Evolutionary conservation across 495 filamentous ascomycete genomes (phyloP).

Genomic region (Pseudomonodictys pantanalensis): DNA sequence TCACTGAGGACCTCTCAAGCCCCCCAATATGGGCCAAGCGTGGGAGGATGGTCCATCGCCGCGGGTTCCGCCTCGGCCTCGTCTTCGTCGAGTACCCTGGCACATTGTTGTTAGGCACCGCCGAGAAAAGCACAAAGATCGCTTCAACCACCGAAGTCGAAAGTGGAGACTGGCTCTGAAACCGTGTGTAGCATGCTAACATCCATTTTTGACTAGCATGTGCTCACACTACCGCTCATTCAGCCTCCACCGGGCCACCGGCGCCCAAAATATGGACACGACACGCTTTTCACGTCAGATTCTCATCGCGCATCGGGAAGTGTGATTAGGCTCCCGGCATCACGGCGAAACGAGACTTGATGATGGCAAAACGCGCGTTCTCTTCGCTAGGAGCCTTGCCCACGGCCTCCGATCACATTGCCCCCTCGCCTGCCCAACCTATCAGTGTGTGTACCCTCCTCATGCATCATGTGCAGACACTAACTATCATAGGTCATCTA

Average conservation of each 20-base stretch:
- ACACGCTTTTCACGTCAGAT: slow-evolving; percentile 5
- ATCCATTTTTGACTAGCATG: slow-evolving; percentile 7
- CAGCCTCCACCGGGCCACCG: slow-evolving; percentile 20
- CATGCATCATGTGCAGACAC: background rate
- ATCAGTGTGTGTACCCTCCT: background rate
- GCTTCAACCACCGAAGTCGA: background rate
- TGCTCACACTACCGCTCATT: background rate
- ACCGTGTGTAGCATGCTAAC: slow-evolving; percentile 15
- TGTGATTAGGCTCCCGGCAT: slow-evolving; percentile 18
- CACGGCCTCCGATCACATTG: background rate
- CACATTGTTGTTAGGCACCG: slow-evolving; percentile 9
- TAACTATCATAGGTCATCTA: background rate
- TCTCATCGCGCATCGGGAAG: background rate
- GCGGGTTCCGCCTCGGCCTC: slow-evolving; percentile 19
- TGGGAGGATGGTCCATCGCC: slow-evolving; percentile 23
- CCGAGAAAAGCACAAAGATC: slow-evolving; percentile 15
- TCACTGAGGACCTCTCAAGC: background rate
- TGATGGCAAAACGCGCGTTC: slow-evolving; percentile 18
- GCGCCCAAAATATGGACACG: background rate
- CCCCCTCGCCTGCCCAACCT: background rate
- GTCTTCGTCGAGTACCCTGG: slow-evolving; percentile 7
- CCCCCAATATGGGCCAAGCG: slow-evolving; percentile 2
- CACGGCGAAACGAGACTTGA: background rate
- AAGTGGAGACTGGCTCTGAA: slow-evolving; percentile 28
- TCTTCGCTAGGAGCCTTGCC: background rate